Percentiles rank a stretch among this genome's conserved stretches.
phyloP scores from a whole-genome alignment of 176 grass and related monocot genomes.

The Oryza australiensis region DNA sequence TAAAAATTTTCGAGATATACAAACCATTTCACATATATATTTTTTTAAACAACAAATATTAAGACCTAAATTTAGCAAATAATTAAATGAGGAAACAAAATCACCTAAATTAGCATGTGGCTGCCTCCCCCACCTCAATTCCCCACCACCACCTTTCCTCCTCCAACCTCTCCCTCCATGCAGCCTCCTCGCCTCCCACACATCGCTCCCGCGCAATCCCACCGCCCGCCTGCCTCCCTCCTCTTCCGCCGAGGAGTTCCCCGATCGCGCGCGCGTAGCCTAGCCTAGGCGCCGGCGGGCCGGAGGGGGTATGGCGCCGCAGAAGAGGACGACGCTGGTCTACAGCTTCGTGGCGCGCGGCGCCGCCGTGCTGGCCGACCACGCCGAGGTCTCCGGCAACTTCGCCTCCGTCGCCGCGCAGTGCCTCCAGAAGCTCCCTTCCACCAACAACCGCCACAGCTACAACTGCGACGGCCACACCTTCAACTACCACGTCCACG shows the following conservation, averaged over 20 bases:
- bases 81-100: background rate
- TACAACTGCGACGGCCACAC: conserved; percentile 83
- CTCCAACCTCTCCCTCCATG: background rate
- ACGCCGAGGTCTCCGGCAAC: conserved; percentile 70
- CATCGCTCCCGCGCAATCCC: background rate
- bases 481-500: conserved; percentile 80
- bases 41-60: background rate
- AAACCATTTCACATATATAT: background rate
- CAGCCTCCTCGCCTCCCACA: background rate
- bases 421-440: conserved; percentile 70
- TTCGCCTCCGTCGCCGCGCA: conserved; percentile 66
- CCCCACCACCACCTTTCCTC: background rate
- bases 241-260: background rate
- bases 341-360: conserved; percentile 74
- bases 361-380: conserved; percentile 56
- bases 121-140: background rate
- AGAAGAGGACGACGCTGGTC: conserved; percentile 42
- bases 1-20: no score
- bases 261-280: background rate
- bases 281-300: conserved; percentile 1
- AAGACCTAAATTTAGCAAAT: background rate
- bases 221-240: background rate
- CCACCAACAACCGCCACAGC: conserved; percentile 57
- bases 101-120: background rate
- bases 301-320: conserved; percentile 50